Evolutionary conservation across 192 early-diverging fungal species (phyloP), one percentile per base, ranked within the genome.

Genomic region (Podila epigama): DNA sequence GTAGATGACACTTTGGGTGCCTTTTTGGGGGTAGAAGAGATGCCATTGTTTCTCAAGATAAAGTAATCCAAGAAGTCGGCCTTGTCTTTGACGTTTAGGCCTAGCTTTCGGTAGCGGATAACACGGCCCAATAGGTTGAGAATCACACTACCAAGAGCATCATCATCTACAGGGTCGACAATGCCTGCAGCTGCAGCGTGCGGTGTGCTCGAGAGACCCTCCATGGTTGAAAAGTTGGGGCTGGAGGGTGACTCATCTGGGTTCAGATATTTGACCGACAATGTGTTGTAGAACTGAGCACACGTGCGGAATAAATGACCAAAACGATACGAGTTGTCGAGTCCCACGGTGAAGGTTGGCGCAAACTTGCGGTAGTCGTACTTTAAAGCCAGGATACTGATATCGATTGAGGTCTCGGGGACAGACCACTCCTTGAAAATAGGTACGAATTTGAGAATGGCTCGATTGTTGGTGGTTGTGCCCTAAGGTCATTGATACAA

Each of bases 391-490:
- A 93, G 32, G n/a, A 94, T 42, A 44, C 86, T 84, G 42, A 96
- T 72, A 10, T 58, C 25, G 11, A 86, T 58, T 35, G 87, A 82
- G 6, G 86, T 81, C 61, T 94, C 89, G 29, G 84, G 79, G 27
- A 86, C 70, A n/a, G 70, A 73, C 22, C 78, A 79, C 8, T 84
- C 81, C 42, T 89, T 85, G 68, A 95, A 95, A 20, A 95, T 75
- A 5, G 92, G 90, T 25, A 87, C 64, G 33, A 95, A 87, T 66
- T 92, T 91, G 10, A 96, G 81, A 28, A 96, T 73, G 7, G 94
- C 95, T 6, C 92, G 81, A n/a, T 93, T 93, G 75, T 96, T 96
- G 27, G 89, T 89, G 11, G 95, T 95, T 0, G 95, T 94, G 41
- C 89, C 90, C 88, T 89, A 48, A 1, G 11, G 16, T 11, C 25